These are phyloP conservation scores for Rhizophora apiculata DNA, from an alignment of 345 rosid genomes.

Conservation along the genomic window DNA sequence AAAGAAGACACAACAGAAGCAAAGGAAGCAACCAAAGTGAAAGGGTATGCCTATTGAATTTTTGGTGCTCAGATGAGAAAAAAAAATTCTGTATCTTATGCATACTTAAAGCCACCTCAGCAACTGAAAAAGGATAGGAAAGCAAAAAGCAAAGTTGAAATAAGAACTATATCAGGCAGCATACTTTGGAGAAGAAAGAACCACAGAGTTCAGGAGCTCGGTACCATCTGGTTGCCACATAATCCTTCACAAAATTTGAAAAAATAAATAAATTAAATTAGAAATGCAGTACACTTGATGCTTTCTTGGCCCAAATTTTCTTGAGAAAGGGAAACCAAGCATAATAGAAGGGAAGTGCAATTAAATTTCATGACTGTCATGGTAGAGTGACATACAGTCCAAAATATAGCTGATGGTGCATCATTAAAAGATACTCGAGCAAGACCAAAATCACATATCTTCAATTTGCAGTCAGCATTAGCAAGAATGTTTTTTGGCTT, in stretches of 20 bases:
- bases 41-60: not conserved
- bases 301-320: not conserved
- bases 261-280: slow-evolving; percentile 9
- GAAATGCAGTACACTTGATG: slow-evolving; percentile 4
- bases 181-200: slow-evolving; percentile 95
- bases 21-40: not conserved
- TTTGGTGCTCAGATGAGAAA: not conserved
- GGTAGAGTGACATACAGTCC: slow-evolving; percentile 73
- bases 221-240: slow-evolving; percentile 99
- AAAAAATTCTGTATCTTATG: not conserved
- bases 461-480: slow-evolving; percentile 95
- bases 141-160: slow-evolving; percentile 1
- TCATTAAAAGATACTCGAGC: slow-evolving; percentile 97
- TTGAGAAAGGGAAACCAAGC: too few species aligned
- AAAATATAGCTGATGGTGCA: slow-evolving; percentile 93
- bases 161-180: slow-evolving; percentile 15
- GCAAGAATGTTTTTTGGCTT: slow-evolving; percentile 99
- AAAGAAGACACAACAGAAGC: not conserved
- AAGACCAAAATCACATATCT: slow-evolving; percentile 98
- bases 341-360: not conserved
- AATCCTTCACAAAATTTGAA: slow-evolving; percentile 51
- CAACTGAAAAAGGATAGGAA: slow-evolving; percentile 6
- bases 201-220: slow-evolving; percentile 99
- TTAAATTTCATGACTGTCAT: slow-evolving; percentile 8
- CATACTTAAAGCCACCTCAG: slow-evolving; percentile 7